Evolutionary conservation across 805 yeast genomes (phyloP).

Genomic region (Candida ovalis): DNA sequence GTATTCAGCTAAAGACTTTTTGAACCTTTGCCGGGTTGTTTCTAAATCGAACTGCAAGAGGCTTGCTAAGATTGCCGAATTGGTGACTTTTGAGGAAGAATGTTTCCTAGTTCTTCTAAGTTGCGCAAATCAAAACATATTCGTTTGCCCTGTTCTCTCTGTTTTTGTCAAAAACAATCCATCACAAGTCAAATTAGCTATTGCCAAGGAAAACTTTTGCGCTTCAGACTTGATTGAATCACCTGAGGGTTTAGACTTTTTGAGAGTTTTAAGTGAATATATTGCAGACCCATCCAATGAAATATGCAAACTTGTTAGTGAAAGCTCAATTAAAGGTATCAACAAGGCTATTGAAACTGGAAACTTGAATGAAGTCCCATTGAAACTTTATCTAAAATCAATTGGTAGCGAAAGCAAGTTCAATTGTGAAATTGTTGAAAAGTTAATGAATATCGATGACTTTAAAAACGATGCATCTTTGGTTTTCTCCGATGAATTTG

Average conservation of each 20-base stretch:
- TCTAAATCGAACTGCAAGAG: not conserved
- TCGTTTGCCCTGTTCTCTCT: not conserved
- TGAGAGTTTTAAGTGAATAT: not conserved
- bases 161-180: not conserved
- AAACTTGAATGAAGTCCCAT: not conserved
- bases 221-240: not conserved
- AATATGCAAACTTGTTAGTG: not conserved
- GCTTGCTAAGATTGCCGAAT: not conserved
- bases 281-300: not conserved
- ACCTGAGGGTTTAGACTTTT: slow-evolving; percentile 8
- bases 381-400: slow-evolving; percentile 13
- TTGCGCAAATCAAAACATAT: not conserved
- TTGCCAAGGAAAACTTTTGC: not conserved
- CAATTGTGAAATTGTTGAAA: slow-evolving; percentile 4
- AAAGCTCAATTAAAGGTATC: slow-evolving; percentile 6
- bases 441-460: slow-evolving; percentile 19
- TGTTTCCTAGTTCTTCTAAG: not conserved
- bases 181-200: not conserved
- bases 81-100: not conserved
- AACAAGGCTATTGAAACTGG: slow-evolving; percentile 3
- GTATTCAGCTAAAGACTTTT: not conserved
- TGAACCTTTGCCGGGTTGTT: slow-evolving; percentile 1
- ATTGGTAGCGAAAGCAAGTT: not conserved
- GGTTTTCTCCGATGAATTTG: slow-evolving; percentile 27
- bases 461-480: slow-evolving; percentile 32